Evolutionary conservation across 2,329 filamentous ascomycete species (phyloP).

Genomic region (Alternaria burnsii): DNA sequence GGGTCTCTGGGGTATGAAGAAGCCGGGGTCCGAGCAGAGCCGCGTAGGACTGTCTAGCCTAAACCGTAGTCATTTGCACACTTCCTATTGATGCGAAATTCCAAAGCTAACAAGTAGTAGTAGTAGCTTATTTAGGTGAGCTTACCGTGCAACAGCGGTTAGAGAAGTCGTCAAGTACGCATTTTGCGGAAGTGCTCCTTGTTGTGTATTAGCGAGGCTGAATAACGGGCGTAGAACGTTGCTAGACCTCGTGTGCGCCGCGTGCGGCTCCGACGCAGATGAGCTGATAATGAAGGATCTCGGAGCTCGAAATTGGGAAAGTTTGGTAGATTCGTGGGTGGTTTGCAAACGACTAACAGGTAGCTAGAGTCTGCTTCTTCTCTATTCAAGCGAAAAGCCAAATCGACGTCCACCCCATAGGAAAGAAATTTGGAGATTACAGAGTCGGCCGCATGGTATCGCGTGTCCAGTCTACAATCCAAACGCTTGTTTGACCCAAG

Average conservation of each 20-base stretch:
- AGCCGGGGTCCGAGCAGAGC: slow-evolving; percentile 6
- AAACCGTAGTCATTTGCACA: slow-evolving; percentile 6
- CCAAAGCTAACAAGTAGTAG: background rate
- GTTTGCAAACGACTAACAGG: background rate
- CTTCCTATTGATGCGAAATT: slow-evolving; percentile 20
- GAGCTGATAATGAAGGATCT: background rate
- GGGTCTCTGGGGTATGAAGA: slow-evolving; percentile 11
- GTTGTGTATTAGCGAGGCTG: background rate
- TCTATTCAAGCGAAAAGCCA: background rate
- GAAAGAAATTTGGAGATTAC: background rate
- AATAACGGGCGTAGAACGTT: background rate
- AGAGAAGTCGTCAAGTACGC: background rate
- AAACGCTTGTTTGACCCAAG: background rate
- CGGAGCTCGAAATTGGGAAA: background rate
- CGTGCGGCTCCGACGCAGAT: background rate
- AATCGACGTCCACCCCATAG: background rate
- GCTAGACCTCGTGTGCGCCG: background rate
- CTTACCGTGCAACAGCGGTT: background rate
- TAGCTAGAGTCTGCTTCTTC: too few species aligned
- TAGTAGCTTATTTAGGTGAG: background rate
- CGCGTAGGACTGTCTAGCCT: slow-evolving; percentile 2
- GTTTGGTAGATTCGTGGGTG: too few species aligned
- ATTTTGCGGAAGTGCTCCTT: slow-evolving; percentile 7
- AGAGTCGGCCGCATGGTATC: background rate
- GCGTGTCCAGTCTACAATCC: background rate